These are phyloP conservation scores for Lotmaria passim DNA, from an alignment of 208 protist genomes.

Conservation along the genomic window DNA sequence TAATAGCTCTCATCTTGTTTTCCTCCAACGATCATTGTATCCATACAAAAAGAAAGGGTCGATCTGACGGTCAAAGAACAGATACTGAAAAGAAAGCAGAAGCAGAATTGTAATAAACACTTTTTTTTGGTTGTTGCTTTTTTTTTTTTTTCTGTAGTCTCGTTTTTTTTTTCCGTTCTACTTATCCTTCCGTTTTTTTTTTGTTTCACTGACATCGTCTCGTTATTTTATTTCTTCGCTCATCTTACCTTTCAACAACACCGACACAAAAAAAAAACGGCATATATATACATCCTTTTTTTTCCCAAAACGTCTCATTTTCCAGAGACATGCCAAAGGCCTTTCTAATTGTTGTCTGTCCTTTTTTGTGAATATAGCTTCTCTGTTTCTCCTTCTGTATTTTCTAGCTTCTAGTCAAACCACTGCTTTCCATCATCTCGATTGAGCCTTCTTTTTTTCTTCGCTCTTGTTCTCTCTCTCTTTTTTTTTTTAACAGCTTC, in stretches of 20 bases:
- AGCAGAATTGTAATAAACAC: no score
- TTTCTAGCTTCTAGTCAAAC: conserved; percentile 11
- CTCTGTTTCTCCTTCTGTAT: conserved; percentile 4
- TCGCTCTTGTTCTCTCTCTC: conserved; percentile 10
- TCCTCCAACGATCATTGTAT: no score
- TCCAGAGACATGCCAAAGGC: no score
- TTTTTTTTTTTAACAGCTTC: conserved; percentile 4
- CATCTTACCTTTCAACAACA: no score
- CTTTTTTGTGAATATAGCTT: conserved; percentile 4
- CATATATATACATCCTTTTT: no score
- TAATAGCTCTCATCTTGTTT: no score
- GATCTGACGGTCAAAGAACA: neutral
- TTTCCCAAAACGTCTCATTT: no score
- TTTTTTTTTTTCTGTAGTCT: neutral
- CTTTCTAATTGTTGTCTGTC: neutral
- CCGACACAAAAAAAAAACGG: neutral
- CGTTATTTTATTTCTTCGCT: neutral
- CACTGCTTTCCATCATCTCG: conserved; percentile 13
- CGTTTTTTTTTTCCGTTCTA: neutral
- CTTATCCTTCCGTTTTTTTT: neutral
- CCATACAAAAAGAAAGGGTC: no score
- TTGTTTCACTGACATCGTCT: neutral
- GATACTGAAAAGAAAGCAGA: neutral
- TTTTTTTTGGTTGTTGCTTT: no score
- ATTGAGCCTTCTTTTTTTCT: conserved; percentile 7